Evolutionary conservation across 257 asterid species (phyloP), one percentile per base, ranked within the genome.

Genomic region (Lavandula angustifolia): DNA sequence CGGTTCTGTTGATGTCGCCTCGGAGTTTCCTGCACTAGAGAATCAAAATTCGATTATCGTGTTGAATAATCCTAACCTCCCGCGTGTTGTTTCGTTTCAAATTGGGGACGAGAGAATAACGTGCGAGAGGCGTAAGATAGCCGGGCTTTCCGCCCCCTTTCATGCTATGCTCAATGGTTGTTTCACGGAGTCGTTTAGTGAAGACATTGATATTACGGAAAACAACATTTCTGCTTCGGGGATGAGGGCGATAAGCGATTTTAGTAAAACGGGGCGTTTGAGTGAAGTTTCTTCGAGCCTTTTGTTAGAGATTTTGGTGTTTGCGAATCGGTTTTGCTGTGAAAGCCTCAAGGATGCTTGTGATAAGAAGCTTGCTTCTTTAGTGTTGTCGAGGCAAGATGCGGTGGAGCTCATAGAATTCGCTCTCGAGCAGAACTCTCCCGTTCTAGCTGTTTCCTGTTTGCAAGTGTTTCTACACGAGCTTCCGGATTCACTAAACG

Each of bases 291-390:
- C 83, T 11, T 73, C 90, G 12, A 48, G 76, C 68, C 92, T 88
- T 52, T 76, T 90, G 78, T 70, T 90, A 64, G 99, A 94, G 78
- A 87, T 94, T 41, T 77, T 87, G 88, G 92, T 87, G 13, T 90
- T 90, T 82, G 89, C 99, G 11, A 94, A 94, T 69, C 91, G 85
- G 74, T 94, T 84, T 76, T 94, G 98, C 81, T 94, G 99, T 62
- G 99, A 91, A 68, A 77, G 78, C 58, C 79, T 94, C 17, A 91
- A 88, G 83, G 95, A 94, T 78, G 88, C 92, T 43, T 94, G 98
- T 60, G 99, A 88, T 55, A 72, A 87, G 68, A 90, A 82, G 68
- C 98, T 94, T 49, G 92, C 99, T 40, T 80, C 95, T 51, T 65
- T 88, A 68, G 92, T 87, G 37, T 76, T 82, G 37, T 88, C 95